These are phyloP conservation scores for Phytophthora pini DNA, from an alignment of 352 stramenopile species.

Conservation along the genomic window DNA sequence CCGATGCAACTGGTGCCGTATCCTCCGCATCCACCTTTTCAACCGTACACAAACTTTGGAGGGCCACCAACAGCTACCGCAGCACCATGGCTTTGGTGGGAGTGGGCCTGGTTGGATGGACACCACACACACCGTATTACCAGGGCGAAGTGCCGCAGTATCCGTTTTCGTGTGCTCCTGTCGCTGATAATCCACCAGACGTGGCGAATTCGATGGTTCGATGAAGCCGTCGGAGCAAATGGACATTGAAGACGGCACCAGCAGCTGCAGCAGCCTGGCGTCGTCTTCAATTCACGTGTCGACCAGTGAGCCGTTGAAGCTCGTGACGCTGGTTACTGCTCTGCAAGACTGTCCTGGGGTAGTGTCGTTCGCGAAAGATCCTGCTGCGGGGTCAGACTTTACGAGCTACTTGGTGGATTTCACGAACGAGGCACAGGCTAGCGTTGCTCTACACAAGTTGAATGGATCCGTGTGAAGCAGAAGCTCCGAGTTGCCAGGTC, in stretches of 20 bases:
- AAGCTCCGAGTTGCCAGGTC: constrained; percentile 54
- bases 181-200: constrained; percentile 17
- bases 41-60: constrained; percentile 29
- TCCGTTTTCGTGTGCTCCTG: constrained; percentile 31
- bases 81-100: constrained; percentile 36
- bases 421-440: constrained; percentile 42
- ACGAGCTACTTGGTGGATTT: constrained; percentile 65
- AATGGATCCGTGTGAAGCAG: constrained; percentile 61
- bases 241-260: constrained; percentile 31
- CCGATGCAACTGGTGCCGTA: constrained; percentile 38
- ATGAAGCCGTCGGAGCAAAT: constrained; percentile 29
- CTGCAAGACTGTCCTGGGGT: constrained; percentile 62
- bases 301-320: constrained; percentile 52
- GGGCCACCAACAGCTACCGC: constrained; percentile 25
- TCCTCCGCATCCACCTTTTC: constrained; percentile 32
- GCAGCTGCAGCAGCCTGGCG: constrained; percentile 30
- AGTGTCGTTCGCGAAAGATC: constrained; percentile 58
- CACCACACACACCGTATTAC: constrained; percentile 30
- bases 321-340: constrained; percentile 49
- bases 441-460: constrained; percentile 50
- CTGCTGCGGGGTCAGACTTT: constrained; percentile 22
- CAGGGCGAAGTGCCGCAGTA: constrained; percentile 30
- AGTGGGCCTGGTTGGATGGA: constrained; percentile 35
- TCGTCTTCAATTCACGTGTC: constrained; percentile 56
- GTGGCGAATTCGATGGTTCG: background rate